Conservation (phyloP, 257 asterid species). For the Eucommia ulmoides region DNA sequence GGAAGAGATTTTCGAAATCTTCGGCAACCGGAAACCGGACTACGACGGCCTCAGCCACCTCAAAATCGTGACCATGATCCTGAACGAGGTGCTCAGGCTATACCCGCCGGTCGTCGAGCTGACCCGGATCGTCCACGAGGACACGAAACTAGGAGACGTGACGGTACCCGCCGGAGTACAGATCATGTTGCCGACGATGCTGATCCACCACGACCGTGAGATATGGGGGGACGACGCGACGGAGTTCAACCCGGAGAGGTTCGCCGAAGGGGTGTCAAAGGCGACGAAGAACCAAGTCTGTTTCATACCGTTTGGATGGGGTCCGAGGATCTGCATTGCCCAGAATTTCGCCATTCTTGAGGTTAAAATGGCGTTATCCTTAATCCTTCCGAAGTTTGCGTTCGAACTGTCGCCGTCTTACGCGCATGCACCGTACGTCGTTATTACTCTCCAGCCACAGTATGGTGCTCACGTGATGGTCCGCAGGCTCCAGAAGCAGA, state of each 20-base stretch:
- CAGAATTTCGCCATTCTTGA: background rate
- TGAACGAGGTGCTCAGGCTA: background rate
- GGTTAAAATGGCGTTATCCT: background rate
- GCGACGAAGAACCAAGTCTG: background rate
- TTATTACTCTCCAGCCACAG: background rate
- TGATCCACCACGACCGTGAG: background rate
- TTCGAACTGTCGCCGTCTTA: background rate
- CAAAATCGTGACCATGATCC: background rate
- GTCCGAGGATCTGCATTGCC: background rate
- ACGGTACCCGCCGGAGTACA: background rate
- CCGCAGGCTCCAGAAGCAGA: background rate
- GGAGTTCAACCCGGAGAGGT: background rate
- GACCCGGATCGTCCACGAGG: background rate
- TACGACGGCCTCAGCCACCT: background rate
- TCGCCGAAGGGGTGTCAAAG: background rate
- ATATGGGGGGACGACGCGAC: background rate
- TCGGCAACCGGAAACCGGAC: background rate
- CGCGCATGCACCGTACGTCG: background rate
- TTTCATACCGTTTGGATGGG: background rate
- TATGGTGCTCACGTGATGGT: background rate
- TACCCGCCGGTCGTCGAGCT: background rate
- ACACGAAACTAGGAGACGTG: background rate
- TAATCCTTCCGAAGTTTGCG: background rate
- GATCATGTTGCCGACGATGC: background rate
- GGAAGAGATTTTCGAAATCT: background rate